Conservation (phyloP, 148 eudicot species). For the Persicaria maculosa region DNA sequence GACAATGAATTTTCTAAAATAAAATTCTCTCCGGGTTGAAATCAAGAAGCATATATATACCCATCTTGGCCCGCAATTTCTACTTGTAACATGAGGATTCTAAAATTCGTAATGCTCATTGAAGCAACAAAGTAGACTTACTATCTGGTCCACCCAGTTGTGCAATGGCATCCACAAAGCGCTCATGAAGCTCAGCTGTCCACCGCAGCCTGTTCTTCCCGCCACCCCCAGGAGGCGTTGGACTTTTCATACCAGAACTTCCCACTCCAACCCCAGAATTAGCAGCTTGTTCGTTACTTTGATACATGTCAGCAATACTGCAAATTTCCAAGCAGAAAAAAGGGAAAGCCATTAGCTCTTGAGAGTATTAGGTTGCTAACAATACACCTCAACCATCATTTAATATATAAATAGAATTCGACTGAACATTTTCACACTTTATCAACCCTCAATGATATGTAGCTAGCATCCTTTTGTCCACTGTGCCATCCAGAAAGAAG, state of each 20-base stretch:
- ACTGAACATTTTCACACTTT: neutral
- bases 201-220: constrained; percentile 56
- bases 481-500: neutral
- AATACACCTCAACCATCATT: neutral
- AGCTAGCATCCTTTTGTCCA: neutral
- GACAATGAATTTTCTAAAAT: neutral
- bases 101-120: neutral
- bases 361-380: neutral
- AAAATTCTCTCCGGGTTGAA: neutral
- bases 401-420: neutral
- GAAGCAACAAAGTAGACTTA: constrained; percentile 35
- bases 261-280: constrained; percentile 26
- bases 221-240: constrained; percentile 37
- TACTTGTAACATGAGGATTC: neutral
- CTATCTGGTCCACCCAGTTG: constrained; percentile 81
- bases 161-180: constrained; percentile 65
- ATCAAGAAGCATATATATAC: neutral
- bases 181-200: constrained; percentile 65
- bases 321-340: neutral
- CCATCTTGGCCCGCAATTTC: neutral
- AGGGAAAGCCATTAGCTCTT: neutral
- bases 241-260: constrained; percentile 27
- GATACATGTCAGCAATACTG: constrained; percentile 13
- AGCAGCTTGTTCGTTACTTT: constrained; percentile 37
- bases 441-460: neutral